Conservation (phyloP, 2,329 filamentous ascomycete genomes). For the Didymella keratinophila region DNA sequence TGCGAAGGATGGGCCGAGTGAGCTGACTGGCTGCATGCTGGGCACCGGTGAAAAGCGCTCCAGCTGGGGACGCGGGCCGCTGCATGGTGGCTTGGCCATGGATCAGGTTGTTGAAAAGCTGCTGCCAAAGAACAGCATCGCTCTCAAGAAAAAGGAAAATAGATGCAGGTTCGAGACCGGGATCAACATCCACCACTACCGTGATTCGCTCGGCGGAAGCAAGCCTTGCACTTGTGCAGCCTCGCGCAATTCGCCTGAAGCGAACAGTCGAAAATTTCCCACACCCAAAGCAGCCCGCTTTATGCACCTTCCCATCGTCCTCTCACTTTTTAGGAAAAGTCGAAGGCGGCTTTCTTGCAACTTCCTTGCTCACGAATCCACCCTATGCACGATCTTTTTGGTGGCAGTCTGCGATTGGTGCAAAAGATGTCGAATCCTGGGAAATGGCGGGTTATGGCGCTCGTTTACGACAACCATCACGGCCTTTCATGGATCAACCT, state of each 20-base stretch:
- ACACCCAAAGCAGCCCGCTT: conserved; percentile 6
- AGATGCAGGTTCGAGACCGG: background rate
- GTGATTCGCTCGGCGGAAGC: conserved; percentile 1
- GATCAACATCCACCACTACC: background rate
- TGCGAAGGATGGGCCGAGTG: background rate
- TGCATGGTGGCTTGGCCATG: background rate
- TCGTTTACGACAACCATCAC: conserved; percentile 24
- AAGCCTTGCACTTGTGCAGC: background rate
- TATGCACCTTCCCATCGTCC: conserved; percentile 5
- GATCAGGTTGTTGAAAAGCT: background rate
- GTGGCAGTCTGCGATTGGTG: conserved; percentile 19
- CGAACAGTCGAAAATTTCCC: background rate
- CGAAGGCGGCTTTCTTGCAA: background rate
- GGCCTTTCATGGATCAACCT: conserved; percentile 33
- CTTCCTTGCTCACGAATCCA: conserved; percentile 2
- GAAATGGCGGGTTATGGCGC: conserved; percentile 3
- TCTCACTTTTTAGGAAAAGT: conserved; percentile 4
- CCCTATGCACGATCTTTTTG: conserved; percentile 9
- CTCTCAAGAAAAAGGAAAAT: background rate
- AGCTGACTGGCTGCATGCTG: conserved; percentile 3
- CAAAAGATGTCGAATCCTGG: conserved; percentile 8
- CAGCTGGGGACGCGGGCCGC: background rate
- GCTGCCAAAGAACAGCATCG: background rate
- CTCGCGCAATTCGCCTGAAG: conserved; percentile 12
- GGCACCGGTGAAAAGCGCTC: background rate